Base-by-base conservation (phyloP, 768 basidiomycete species). In the Mycena sanguinolenta region DNA sequence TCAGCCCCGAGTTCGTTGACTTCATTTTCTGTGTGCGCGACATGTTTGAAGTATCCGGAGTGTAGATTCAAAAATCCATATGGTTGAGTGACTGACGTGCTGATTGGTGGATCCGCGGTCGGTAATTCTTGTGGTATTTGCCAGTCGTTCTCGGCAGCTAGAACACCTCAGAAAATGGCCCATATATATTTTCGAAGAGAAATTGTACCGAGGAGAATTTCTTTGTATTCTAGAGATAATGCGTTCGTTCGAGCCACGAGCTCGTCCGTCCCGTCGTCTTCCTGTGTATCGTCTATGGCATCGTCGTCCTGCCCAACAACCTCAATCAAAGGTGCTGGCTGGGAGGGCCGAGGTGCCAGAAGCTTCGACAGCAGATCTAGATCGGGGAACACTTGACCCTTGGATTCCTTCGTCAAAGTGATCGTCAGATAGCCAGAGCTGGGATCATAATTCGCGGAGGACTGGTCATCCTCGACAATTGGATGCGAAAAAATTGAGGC, bases 81-180 rank as follows among this genome's bases (percentile, higher is more conserved):
- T 13, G 80, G 85, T 55, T 84, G 87, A 65, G 84, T 82, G 10
- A 79, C 58, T 14, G 84, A 84, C 1, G 84, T 77, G 46, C 85
- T 82, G 32, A 89, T 66, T 10, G 76, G 75, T 16, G 84, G 77
- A 34, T 80, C 70, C 27, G 81, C 76, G 55, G 84, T 82, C 28
- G 90, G 84, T 19, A 91, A 74, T 25, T 85, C 78, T 79, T 95
- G 95, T 13, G 90, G 89, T 39, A 94, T 70, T 73, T 90, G 90
- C 95, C 95, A 96, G 75, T 93, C 92, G 72, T 93, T 91, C 74
- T 89, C 83, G 46, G 89, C 90, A 27, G 93, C 95, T 96, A 79
- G 54, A 54, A 32, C 72, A 53, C 69, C 50, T 63, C 14, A 53
- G 21, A 61, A 65, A 50, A 50, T 32, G 12, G 54, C 71, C 21